Evolutionary conservation across 345 rosid genomes (phyloP), one percentile per base, ranked within the genome.

Genomic region (Passiflora organensis): DNA sequence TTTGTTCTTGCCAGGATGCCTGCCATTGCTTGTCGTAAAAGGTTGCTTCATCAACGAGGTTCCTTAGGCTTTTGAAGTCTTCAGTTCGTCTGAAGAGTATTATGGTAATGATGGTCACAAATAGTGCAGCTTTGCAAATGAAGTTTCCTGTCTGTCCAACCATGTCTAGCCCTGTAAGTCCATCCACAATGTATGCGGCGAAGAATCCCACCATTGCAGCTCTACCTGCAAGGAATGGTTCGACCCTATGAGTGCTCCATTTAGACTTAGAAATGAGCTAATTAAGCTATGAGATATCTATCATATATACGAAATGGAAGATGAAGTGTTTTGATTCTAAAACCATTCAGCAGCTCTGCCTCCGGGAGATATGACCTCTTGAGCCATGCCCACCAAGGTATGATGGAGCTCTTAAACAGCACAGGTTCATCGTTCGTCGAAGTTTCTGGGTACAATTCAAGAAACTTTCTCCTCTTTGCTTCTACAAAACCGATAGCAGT

Each of bases 341-440:
- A 42, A 77, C 81, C 83, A 38, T 72, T 76, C 34, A 76, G 60
- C 48, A 76, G 68, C 70, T 78, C 83, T 10, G 89, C 83, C 45
- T 78, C 68, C 0, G 83, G 82, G 23, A 78, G 83, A 59, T 80
- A 71, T 13, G 78, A 78, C 48, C 64, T 54, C 37, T 38, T 59
- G 32, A 80, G 62, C 89, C 78, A 80, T 38, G 81, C 80, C 85
- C 84, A 71, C 84, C 81, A 77, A 18, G 86, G 84, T 50, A 78
- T 69, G 28, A 81, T 69, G n/a, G 78, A 72, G 73, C 78, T 80
- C 66, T 78, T 61, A 45, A 80, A 75, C 45, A 77, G 53, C 43
- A 78, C 82, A 10, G 78, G 81, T 48, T 78, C 86, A 58, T 75
- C 66, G 41, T 80, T 78, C 9, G 63, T 66, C 4, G 75, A 56